A percentile compares a stretch with the other conserved stretches of the same genome.
These are phyloP conservation scores for Paramyrothecium sp. DNA, from an alignment of 2,329 filamentous ascomycete species.

Conservation along the genomic window DNA sequence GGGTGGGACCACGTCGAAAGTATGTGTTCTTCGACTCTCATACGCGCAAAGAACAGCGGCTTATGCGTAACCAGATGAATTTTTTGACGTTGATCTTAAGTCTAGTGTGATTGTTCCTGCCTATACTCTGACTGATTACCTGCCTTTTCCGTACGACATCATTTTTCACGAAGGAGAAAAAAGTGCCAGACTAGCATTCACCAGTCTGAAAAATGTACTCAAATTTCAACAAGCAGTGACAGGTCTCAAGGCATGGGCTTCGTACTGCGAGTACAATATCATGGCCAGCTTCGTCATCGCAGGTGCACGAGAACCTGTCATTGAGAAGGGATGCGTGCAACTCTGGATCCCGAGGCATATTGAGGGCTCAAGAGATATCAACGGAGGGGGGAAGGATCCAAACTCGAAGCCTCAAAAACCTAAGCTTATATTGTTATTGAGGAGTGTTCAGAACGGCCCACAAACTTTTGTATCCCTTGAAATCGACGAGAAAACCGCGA, in stretches of 20 bases:
- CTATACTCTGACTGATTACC: constrained; percentile 21
- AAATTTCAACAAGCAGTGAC: constrained; percentile 32
- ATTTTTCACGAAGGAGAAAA: constrained; percentile 26
- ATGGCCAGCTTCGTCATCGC: constrained; percentile 25
- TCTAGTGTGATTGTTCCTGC: constrained; percentile 23
- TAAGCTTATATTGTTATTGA: constrained; percentile 31
- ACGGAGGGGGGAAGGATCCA: constrained; percentile 6
- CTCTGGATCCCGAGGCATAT: constrained; percentile 28
- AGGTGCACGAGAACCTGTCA: constrained; percentile 16
- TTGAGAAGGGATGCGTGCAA: constrained; percentile 27
- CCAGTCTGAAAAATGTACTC: constrained; percentile 18
- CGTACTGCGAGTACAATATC: constrained; percentile 22
- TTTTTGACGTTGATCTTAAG: constrained; percentile 28
- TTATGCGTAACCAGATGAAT: constrained; percentile 15
- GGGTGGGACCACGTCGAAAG: not conserved
- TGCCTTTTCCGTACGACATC: constrained; percentile 18
- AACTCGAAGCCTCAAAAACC: constrained; percentile 23
- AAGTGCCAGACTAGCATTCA: constrained; percentile 27
- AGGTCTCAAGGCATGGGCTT: constrained; percentile 26
- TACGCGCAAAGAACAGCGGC: too few relatives aligned
- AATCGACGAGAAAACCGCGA: constrained; percentile 26
- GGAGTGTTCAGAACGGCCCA: constrained; percentile 13
- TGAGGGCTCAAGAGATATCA: constrained; percentile 22
- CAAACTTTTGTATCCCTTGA: constrained; percentile 26
- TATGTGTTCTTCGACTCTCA: constrained; percentile 5